Base-by-base conservation (phyloP, 2,329 filamentous ascomycete genomes). In the Rhinocladiella similis region DNA sequence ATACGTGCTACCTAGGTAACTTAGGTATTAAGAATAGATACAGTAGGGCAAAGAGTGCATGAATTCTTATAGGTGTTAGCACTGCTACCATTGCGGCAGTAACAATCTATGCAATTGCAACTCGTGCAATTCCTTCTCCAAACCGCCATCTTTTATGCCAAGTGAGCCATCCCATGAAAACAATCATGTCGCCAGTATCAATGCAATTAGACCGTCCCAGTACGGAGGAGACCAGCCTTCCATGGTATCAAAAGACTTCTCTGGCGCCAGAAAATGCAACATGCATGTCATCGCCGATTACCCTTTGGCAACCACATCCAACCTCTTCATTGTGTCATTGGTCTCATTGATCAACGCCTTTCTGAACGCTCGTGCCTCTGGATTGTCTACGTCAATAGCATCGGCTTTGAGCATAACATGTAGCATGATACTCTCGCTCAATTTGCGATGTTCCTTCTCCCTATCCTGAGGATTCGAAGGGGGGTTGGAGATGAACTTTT, bases 351-450 rank as follows among this genome's bases (percentile, higher is more conserved):
- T 72, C 36, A 79, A 65, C 5, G 68, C 70, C 56, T 70, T 75
- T 62, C 69, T 70, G 61, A 86, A 83, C 42, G 77, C 69, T 7
- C 77, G 74, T 49, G 80, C 69, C 5, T 86, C 78, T 59, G 85
- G 82, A 5, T 80, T 70, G 65, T 95, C 90, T 2, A 78, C 76
- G 62, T 94, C 87, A 12, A 97, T 75, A 5, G 89, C 83, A 65
- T 92, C 88, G 4, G 95, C 72, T 80, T 77, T 77, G 54, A 79
- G 56, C 47, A 76, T 65, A 14, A 78, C 67, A 61, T 78, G 73
- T 16, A 68, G 65, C 63, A 78, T 57, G 10, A 77, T 72, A 1
- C 69, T 75, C 65, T 78, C 76, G 52, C 67, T 72, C 43, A 79
- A 61, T 50, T 72, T 75, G 56, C 70, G 73, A 57, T 77, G 69